A percentile compares a stretch with the other conserved stretches of the same genome.
Evolutionary conservation across 768 basidiomycete species (phyloP).

Genomic region (Pleurotus eryngii): DNA sequence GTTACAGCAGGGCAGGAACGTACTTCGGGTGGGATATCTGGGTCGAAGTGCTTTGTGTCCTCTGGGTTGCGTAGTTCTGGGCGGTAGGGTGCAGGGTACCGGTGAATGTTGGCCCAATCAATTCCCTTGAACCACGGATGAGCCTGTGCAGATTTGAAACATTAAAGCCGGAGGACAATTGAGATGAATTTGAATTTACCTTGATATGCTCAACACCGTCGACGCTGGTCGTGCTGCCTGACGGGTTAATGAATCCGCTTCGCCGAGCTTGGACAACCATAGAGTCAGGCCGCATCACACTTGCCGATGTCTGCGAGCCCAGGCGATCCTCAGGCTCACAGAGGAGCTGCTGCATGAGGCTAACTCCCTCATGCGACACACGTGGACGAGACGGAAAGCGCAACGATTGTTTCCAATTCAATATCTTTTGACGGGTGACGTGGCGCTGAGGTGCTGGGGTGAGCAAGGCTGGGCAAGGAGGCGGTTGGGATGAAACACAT

Average conservation of each 20-base stretch:
- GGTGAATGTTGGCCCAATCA: constrained; percentile 86
- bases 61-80: constrained; percentile 79
- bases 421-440: constrained; percentile 93
- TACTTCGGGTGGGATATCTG: constrained; percentile 91
- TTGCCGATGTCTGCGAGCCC: constrained; percentile 68
- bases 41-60: constrained; percentile 94
- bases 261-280: constrained; percentile 71
- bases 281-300: constrained; percentile 73
- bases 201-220: constrained; percentile 94
- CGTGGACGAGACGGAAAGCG: constrained; percentile 82
- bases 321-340: constrained; percentile 96
- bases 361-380: constrained; percentile 83
- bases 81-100: constrained; percentile 81
- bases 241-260: constrained; percentile 61
- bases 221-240: constrained; percentile 44
- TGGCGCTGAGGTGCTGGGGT: constrained; percentile 57
- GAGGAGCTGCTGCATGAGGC: constrained; percentile 83
- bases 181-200: constrained; percentile 35
- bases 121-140: constrained; percentile 92
- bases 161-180: not conserved
- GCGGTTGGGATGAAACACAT: constrained; percentile 9
- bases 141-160: constrained; percentile 38
- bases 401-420: constrained; percentile 90
- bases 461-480: constrained; percentile 13
- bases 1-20: constrained; percentile 25